Evolutionary conservation across 805 yeast species (phyloP).

Genomic region (Blastobotrys robertii): DNA sequence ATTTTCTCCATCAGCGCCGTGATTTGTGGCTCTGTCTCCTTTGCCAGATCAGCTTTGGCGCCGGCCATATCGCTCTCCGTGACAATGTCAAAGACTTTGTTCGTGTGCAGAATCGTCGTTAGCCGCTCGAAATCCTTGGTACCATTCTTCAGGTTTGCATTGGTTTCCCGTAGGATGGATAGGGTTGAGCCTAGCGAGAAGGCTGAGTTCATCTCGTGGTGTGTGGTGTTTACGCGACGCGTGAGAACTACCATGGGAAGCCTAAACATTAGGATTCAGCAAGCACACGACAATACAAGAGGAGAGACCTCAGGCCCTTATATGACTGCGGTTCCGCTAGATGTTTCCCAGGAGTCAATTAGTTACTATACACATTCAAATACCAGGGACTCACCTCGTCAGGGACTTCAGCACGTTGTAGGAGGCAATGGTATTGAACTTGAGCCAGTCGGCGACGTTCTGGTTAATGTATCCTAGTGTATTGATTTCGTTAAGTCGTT

Average conservation of each 20-base stretch:
- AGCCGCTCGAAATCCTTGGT: conserved; percentile 17
- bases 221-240: background rate
- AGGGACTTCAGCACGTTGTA: conserved; percentile 61
- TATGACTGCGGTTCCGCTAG: too few species aligned
- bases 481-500: conserved; percentile 45
- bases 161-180: conserved; percentile 1
- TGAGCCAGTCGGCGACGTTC: conserved; percentile 64
- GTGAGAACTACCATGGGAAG: background rate
- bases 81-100: conserved; percentile 23
- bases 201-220: background rate
- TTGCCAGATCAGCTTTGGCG: conserved; percentile 17
- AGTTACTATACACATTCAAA: background rate
- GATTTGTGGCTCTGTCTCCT: conserved; percentile 23
- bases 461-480: conserved; percentile 50
- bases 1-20: conserved; percentile 15
- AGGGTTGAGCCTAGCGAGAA: background rate
- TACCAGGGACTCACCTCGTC: conserved; percentile 6
- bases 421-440: conserved; percentile 55
- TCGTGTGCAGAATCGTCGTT: conserved; percentile 14
- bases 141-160: conserved; percentile 6
- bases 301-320: too few species aligned
- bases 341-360: too few species aligned
- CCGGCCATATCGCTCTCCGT: conserved; percentile 20
- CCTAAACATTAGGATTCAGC: background rate
- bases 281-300: too few species aligned